Evolutionary conservation across 2,329 filamentous ascomycete species (phyloP), one percentile per base, ranked within the genome.

Genomic region (Trematosphaeria pertusa): DNA sequence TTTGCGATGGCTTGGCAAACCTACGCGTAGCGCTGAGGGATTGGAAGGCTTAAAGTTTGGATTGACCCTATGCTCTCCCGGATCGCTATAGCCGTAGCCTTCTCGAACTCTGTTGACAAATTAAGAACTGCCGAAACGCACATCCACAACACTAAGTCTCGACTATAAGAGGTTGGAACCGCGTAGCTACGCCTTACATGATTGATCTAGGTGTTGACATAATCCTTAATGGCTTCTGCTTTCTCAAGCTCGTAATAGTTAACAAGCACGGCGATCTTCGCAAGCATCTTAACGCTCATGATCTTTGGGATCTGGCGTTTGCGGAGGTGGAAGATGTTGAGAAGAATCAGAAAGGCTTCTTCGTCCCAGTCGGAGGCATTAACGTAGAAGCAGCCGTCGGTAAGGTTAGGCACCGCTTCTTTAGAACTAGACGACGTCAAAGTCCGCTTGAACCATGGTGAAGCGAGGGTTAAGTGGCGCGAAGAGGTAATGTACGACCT

Each of bases 251-350:
- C 61, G 50, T 76, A 77, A 20, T 71, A 72, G 46, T 78, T 73
- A 4, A 76, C 69, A 12, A 80, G 62, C 2, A 73, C 63, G 4
- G 75, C 75, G 4, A 81, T 62, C 43, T 76, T 73, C 4, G 72
- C 71, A 5, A 82, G 65, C 7, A 67, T 61, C n/a, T 77, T 71
- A 3, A 80, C 54, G 15, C 58, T 58, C 0, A 80, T 51, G 0
- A 45, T 39, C 19, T 59, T 57, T 0, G 77, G 76, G 4, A 81
- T 68, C 32, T 73, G 67, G n/a, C 64, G 51, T 11, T 66, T 70
- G 3, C 70, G 70, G 37, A 73, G 66, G 58, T 81, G 78, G 8
- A 81, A 61, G n/a, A 77, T 73, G 46, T 77, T 71, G 37, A 80
- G 59, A 1, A 80, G 43, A 14, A 74, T 71, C 7, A 70, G 59